Base-by-base conservation (phyloP, 2,329 filamentous ascomycete species). In the Chaetomiaceae sp. region DNA sequence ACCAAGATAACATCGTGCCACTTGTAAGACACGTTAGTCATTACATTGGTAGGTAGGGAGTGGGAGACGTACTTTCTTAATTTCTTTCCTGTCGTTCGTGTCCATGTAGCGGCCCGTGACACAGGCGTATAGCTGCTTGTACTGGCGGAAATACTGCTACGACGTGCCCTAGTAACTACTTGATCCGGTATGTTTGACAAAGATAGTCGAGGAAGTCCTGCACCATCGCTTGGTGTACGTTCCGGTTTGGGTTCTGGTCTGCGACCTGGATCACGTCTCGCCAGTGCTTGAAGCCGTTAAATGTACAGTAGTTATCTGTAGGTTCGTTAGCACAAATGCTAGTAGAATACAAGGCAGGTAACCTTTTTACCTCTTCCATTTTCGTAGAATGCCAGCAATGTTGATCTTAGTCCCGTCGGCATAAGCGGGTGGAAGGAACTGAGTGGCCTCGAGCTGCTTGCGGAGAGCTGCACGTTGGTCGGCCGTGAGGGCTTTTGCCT, bases 321-420 rank as follows among this genome's bases (percentile, higher is more conserved):
- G 37, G 19, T 54, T 45, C 25, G 51, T 60, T 53, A 59, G 25
- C 38, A 19, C 47, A 20, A 15, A 45, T 29, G 17, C 44, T 3
- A 22, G 50, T 33, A 23, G 40, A 58, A 45, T 9, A 25, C 7
- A 14, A 38, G 14, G 33, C 59, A 55, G 38, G 20, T 20, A 31
- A 23, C 11, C 27, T 47, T 15, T 58, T 47, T 59, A 59, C 55
- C 53, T 57, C 36, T 61, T 62, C 49, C 31, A 62, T 59, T 61
- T 63, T 48, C 54, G 51, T 46, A 63, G 47, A 23, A 62, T 54
- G 25, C 55, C 43, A 33, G 48, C 44, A 51, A 63, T 54, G 37
- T 64, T 64, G 23, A 59, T 56, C 51, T 64, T 61, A 7, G 60
- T 63, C 39, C 46, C 37, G 31, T 61, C 51, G 40, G 58, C 44